Conservation (phyloP, 345 rosid species). For the Lagerstroemia speciosa region DNA sequence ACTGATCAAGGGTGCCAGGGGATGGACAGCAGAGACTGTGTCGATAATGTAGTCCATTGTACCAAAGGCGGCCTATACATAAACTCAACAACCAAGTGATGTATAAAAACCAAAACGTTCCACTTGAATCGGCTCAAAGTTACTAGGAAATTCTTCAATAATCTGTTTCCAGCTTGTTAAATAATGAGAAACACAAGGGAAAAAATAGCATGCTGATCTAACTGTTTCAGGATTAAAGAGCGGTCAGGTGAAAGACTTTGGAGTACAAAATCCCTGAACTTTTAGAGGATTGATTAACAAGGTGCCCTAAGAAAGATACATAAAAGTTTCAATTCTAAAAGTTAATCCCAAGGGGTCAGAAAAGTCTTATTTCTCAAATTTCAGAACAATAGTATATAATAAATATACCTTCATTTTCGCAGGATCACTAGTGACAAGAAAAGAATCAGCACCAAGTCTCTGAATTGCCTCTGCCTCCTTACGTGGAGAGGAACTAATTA, state of each 20-base stretch:
- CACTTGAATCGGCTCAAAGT: neutral
- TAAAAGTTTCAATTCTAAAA: neutral
- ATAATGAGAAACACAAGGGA: neutral
- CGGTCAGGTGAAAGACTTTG: too few relatives aligned
- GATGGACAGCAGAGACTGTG: conserved; percentile 76
- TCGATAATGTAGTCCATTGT: conserved; percentile 84
- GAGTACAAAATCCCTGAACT: too few relatives aligned
- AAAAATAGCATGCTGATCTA: neutral
- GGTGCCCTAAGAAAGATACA: too few relatives aligned
- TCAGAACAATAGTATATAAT: neutral
- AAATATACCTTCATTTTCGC: conserved; percentile 49
- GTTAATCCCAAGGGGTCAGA: neutral
- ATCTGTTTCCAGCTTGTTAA: neutral
- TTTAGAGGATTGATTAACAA: too few relatives aligned
- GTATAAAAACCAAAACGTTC: neutral
- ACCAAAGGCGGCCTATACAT: conserved; percentile 45
- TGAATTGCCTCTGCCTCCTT: conserved; percentile 48
- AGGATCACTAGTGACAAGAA: conserved; percentile 50
- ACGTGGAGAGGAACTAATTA: conserved; percentile 53
- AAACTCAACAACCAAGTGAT: conserved; percentile 3
- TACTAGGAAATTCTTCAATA: neutral
- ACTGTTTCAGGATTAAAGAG: too few relatives aligned
- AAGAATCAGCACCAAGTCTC: conserved; percentile 51
- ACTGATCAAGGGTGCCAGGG: conserved; percentile 52
- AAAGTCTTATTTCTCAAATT: neutral